Base-by-base conservation (phyloP, 192 early-diverging fungal genomes). In the Coemansia sp. region DNA sequence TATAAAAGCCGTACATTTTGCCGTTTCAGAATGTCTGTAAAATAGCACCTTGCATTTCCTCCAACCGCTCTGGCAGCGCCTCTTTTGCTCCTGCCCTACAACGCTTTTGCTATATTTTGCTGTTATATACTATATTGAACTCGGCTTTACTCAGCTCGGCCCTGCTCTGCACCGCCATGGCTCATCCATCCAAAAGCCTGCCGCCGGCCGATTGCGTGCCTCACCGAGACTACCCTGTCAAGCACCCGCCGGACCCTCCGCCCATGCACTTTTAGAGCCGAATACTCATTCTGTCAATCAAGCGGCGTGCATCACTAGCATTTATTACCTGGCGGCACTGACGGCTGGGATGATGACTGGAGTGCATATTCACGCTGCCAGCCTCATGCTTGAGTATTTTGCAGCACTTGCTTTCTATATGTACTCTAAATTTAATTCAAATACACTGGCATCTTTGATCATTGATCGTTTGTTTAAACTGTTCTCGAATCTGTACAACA, bases 201-300 rank as follows among this genome's bases (percentile, higher is more conserved):
- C 25, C 53, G 21, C 62, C 57, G n/a, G 27, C 71, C 9, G 59
- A 65, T 23, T 79, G 64, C 64, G 38, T 60, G n/a, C 77, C 71
- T 11, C 47, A 17, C 17, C 71, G 77, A 59, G 77, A 80, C 77
- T 80, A 80, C 29, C 77, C 77, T 3, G 77, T 80, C 71, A 80
- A 74, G 49, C 77, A 80, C 57, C 71, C 77, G 51, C 77, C 77
- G 4, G 77, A 80, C 65, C 77, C 77, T 17, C 77, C 71, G 38
- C 71, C 71, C 43, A 27, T 41, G 4, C 59, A 64, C 57, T 74
- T 70, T 64, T 80, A 64, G 25, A 29, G 41, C 11, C 16, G 41
- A 45, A 45, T 45, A 45, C 14, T 45, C 41, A 45, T n/a, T 12
- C 12, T n/a, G 41, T 45, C 41, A n/a, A 45, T 45, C 41, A n/a